Conservation (phyloP, 352 stramenopile genomes). For the Pythium vanterpoolii region DNA sequence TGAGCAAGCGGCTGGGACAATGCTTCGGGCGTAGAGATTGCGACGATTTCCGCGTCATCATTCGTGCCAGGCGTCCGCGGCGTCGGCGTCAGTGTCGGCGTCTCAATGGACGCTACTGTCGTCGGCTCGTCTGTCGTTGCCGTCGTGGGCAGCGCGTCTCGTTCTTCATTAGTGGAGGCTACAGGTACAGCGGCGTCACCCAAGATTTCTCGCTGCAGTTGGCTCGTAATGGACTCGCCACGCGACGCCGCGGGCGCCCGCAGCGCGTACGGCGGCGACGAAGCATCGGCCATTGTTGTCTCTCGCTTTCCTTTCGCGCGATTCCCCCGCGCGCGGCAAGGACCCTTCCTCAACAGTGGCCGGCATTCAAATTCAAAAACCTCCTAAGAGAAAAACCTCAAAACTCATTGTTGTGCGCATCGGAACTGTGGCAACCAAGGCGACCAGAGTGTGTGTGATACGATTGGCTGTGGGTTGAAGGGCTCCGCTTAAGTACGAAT, state of each 20-base stretch:
- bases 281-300: constrained; percentile 8
- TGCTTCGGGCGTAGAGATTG: constrained; percentile 32
- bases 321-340: background rate
- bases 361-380: constrained; percentile 8
- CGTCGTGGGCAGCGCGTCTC: background rate
- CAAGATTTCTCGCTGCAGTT: constrained; percentile 66
- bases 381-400: background rate
- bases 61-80: background rate
- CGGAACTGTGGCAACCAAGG: background rate
- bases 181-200: constrained; percentile 16
- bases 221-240: constrained; percentile 48
- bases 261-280: constrained; percentile 31
- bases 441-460: too few relatives aligned
- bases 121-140: background rate
- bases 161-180: background rate
- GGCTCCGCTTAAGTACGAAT: constrained; percentile 20
- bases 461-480: constrained; percentile 25
- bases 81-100: background rate
- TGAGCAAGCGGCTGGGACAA: constrained; percentile 9
- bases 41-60: constrained; percentile 17
- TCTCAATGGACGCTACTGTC: background rate
- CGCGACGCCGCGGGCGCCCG: constrained; percentile 23
- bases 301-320: constrained; percentile 2
- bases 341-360: constrained; percentile 10
- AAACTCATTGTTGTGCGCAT: background rate